Evolutionary conservation across 805 yeast species (phyloP).

Genomic region (Debaryomyces maramus): DNA sequence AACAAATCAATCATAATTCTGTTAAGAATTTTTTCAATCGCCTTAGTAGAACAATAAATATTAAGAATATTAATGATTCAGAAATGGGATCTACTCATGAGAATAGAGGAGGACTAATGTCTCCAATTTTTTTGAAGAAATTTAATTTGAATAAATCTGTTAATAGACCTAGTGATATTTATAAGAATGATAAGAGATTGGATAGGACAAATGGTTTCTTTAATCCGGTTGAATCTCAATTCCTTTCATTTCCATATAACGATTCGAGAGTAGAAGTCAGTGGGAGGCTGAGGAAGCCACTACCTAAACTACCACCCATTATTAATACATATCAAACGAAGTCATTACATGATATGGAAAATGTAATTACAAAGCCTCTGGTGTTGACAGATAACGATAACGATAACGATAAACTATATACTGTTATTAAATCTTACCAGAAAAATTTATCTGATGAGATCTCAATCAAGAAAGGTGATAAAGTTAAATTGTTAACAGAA

Average conservation of each 20-base stretch:
- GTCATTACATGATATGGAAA: slow-evolving; percentile 13
- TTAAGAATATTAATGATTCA: slow-evolving; percentile 15
- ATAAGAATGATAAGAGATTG: neutral
- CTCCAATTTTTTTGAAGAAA: slow-evolving; percentile 34
- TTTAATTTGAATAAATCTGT: slow-evolving; percentile 28
- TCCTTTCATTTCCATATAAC: slow-evolving; percentile 3
- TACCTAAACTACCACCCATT: slow-evolving; percentile 22
- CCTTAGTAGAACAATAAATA: slow-evolving; percentile 24
- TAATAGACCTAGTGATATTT: neutral
- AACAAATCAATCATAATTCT: slow-evolving; percentile 13
- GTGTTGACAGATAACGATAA: slow-evolving; percentile 1
- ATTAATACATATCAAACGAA: slow-evolving; percentile 7
- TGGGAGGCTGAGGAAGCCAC: slow-evolving; percentile 7
- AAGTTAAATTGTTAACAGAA: slow-evolving; percentile 21
- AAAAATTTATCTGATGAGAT: slow-evolving; percentile 36
- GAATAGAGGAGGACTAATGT: slow-evolving; percentile 11
- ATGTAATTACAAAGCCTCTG: slow-evolving; percentile 9
- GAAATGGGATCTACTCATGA: neutral
- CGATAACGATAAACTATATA: slow-evolving; percentile 10
- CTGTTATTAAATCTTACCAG: slow-evolving; percentile 27
- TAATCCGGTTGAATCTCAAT: slow-evolving; percentile 3
- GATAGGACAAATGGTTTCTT: slow-evolving; percentile 5
- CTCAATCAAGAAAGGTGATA: slow-evolving; percentile 30
- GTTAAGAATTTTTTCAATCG: slow-evolving; percentile 18
- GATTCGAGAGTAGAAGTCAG: slow-evolving; percentile 1